phyloP scores from a whole-genome alignment of 1,284 basidiomycete species.

The Ceratobasidium sp. region DNA sequence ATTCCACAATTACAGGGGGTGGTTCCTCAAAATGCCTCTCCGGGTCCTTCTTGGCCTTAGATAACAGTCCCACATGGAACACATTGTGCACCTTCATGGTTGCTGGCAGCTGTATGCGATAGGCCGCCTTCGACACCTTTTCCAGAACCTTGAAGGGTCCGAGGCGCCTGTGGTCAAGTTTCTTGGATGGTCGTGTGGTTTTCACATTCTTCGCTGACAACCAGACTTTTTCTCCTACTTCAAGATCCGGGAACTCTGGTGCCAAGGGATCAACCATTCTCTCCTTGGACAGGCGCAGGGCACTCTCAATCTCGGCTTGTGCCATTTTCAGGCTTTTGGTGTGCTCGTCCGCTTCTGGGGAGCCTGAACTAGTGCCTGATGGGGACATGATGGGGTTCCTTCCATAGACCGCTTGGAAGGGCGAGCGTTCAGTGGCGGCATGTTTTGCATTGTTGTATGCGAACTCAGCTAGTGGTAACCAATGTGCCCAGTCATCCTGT shows the following conservation, averaged over 20 bases:
- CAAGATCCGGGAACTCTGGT: too few relatives aligned
- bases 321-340: too few relatives aligned
- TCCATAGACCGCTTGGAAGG: too few relatives aligned
- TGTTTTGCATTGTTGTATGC: constrained; percentile 43
- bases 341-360: too few relatives aligned
- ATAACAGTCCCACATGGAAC: constrained; percentile 48
- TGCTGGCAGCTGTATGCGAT: constrained; percentile 17
- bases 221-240: constrained; percentile 53
- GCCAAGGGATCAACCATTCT: too few relatives aligned
- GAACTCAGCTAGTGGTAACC: constrained; percentile 47
- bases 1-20: constrained; percentile 39
- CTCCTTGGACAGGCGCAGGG: too few relatives aligned
- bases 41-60: constrained; percentile 26
- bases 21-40: too few relatives aligned
- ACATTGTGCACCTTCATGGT: constrained; percentile 35
- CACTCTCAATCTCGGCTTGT: too few relatives aligned
- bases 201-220: constrained; percentile 54
- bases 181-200: constrained; percentile 56
- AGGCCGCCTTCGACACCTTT: constrained; percentile 14
- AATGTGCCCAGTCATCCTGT: constrained; percentile 47
- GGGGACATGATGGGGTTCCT: too few relatives aligned
- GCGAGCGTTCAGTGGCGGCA: constrained; percentile 17
- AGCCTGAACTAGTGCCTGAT: too few relatives aligned
- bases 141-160: constrained; percentile 56
- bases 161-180: constrained; percentile 55